phyloP scores from a whole-genome alignment of 352 stramenopile genomes.

The Phytophthora parvispora region DNA sequence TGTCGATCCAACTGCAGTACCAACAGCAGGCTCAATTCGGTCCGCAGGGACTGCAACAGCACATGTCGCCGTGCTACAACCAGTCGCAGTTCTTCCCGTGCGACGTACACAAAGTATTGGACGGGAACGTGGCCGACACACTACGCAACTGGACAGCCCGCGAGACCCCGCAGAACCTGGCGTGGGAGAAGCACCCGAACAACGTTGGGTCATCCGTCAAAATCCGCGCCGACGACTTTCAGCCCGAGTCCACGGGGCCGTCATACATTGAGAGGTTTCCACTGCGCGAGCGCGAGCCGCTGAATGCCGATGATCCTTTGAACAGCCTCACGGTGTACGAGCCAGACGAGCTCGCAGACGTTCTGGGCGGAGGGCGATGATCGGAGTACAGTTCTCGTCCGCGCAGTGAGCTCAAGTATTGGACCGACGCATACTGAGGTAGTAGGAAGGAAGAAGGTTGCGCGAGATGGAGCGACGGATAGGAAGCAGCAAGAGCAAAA shows the following conservation, averaged over 20 bases:
- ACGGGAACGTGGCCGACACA: conserved; percentile 69
- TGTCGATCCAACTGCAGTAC: conserved; percentile 81
- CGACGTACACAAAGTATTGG: conserved; percentile 78
- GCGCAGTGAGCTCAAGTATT: no score
- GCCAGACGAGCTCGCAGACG: conserved; percentile 56
- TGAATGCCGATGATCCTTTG: conserved; percentile 22
- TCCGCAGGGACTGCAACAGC: conserved; percentile 72
- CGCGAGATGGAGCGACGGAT: no score
- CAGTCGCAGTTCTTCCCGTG: conserved; percentile 87
- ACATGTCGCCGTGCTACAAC: conserved; percentile 86
- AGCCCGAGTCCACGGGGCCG: conserved; percentile 53
- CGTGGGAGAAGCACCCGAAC: conserved; percentile 68
- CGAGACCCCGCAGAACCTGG: conserved; percentile 55
- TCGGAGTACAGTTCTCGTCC: neutral
- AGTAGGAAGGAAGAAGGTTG: no score
- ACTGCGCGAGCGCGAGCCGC: conserved; percentile 43
- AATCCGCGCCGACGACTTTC: conserved; percentile 62
- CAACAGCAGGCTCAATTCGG: conserved; percentile 74
- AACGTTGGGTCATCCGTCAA: conserved; percentile 75
- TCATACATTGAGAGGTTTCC: conserved; percentile 80
- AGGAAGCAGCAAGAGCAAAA: no score
- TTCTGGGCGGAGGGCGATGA: conserved; percentile 58
- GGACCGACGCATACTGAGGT: no score
- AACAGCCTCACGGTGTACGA: conserved; percentile 39
- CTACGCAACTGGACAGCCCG: conserved; percentile 43